These are phyloP conservation scores for Flammula alnicola DNA, from an alignment of 1,284 basidiomycete species.

Conservation along the genomic window DNA sequence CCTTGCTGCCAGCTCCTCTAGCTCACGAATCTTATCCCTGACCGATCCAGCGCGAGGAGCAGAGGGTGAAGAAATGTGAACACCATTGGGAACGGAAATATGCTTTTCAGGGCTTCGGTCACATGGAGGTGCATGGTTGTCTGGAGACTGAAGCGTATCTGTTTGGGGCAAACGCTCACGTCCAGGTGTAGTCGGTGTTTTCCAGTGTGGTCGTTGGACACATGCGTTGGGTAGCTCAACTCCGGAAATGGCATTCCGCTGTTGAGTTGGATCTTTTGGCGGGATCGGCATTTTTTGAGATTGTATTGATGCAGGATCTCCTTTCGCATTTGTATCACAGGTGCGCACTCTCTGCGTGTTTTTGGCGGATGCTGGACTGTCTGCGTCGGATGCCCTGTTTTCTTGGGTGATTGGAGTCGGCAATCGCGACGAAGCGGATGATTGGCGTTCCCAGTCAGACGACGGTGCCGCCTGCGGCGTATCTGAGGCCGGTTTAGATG, in stretches of 20 bases:
- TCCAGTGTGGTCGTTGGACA: constrained; percentile 2
- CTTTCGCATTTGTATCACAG: background rate
- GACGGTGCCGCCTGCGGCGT: no score
- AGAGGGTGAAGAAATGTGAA: constrained; percentile 1
- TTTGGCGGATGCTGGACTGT: background rate
- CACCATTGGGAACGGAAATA: background rate
- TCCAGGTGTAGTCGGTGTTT: background rate
- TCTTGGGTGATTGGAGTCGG: background rate
- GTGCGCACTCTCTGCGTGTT: background rate
- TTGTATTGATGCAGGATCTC: background rate
- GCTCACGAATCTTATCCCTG: constrained; percentile 29
- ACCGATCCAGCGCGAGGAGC: constrained; percentile 19
- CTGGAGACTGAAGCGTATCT: no score
- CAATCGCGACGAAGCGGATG: background rate
- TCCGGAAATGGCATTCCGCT: background rate
- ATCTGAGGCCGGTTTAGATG: no score
- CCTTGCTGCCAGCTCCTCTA: constrained; percentile 28
- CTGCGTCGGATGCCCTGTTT: background rate
- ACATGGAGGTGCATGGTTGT: no score
- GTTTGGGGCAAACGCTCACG: background rate
- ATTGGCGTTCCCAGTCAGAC: no score
- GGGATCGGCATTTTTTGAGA: background rate
- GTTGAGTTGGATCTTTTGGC: background rate
- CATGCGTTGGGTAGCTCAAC: constrained; percentile 8
- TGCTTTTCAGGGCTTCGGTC: no score